phyloP scores from a whole-genome alignment of 2,329 filamentous ascomycete species.

The Helotiales sp. region DNA sequence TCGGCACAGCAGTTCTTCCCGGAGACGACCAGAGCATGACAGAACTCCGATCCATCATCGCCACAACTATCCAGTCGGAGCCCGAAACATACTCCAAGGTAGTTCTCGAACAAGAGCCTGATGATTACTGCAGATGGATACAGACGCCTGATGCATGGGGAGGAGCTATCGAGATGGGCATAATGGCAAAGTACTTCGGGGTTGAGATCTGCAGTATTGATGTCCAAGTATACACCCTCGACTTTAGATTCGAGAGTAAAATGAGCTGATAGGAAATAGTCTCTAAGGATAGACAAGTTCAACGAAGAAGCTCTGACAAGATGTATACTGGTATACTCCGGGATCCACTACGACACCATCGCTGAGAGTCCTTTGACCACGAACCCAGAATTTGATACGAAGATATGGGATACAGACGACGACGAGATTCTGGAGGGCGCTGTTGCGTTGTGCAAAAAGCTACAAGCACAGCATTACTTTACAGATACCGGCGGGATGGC shows the following conservation, averaged over 20 bases:
- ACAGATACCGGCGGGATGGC: conserved; percentile 84
- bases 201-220: conserved; percentile 87
- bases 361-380: conserved; percentile 70
- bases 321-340: conserved; percentile 86
- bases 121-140: conserved; percentile 82
- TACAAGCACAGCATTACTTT: conserved; percentile 79
- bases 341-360: conserved; percentile 92
- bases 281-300: conserved; percentile 71
- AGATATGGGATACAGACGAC: conserved; percentile 58
- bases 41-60: conserved; percentile 77
- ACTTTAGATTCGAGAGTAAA: conserved; percentile 29
- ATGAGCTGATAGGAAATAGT: conserved; percentile 46
- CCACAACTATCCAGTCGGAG: conserved; percentile 76
- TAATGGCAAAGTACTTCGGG: conserved; percentile 82
- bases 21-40: conserved; percentile 68
- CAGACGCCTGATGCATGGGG: conserved; percentile 84
- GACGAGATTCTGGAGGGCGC: conserved; percentile 75
- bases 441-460: conserved; percentile 64
- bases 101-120: conserved; percentile 72
- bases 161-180: conserved; percentile 86
- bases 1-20: conserved; percentile 76
- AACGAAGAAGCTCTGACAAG: conserved; percentile 71
- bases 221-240: conserved; percentile 57
- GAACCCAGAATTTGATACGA: conserved; percentile 75
- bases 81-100: conserved; percentile 75